These are phyloP conservation scores for Arthrobotrys conoides DNA, from an alignment of 2,329 filamentous ascomycete genomes.

Conservation along the genomic window DNA sequence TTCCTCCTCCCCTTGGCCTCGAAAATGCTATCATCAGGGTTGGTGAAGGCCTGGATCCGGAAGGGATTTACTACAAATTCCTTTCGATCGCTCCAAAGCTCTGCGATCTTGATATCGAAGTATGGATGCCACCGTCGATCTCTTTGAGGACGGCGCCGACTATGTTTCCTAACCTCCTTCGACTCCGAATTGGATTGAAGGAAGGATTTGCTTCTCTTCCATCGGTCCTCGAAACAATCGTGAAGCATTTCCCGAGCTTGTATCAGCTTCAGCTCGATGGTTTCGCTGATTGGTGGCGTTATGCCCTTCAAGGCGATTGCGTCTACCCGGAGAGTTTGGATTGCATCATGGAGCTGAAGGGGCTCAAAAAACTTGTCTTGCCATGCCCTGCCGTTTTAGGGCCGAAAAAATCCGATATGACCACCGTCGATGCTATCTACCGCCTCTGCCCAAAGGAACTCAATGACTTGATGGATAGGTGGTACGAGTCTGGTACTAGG, in stretches of 20 bases:
- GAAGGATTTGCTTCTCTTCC: not conserved
- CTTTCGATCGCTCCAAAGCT: not conserved
- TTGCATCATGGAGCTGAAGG: not conserved
- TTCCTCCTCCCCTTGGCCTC: not conserved
- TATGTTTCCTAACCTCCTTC: slow-evolving; percentile 1
- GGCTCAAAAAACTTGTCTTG: not conserved
- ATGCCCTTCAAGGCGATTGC: not conserved
- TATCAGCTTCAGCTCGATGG: not conserved
- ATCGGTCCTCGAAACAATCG: not conserved
- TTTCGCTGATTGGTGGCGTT: not conserved
- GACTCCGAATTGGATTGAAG: not conserved
- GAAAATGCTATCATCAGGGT: not conserved
- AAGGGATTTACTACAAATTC: slow-evolving; percentile 20
- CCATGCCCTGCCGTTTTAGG: not conserved
- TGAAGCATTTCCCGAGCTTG: not conserved
- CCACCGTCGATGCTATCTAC: not conserved
- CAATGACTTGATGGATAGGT: not conserved
- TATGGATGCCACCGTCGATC: not conserved
- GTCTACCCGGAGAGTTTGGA: not conserved
- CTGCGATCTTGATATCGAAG: not conserved
- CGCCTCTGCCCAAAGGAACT: slow-evolving; percentile 4
- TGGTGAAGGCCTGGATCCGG: not conserved
- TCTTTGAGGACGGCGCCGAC: not conserved
- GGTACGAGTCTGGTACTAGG: not conserved
- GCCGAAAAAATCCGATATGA: not conserved